phyloP scores from a whole-genome alignment of 1,284 basidiomycete species.

The Laetiporus sulphureus region DNA sequence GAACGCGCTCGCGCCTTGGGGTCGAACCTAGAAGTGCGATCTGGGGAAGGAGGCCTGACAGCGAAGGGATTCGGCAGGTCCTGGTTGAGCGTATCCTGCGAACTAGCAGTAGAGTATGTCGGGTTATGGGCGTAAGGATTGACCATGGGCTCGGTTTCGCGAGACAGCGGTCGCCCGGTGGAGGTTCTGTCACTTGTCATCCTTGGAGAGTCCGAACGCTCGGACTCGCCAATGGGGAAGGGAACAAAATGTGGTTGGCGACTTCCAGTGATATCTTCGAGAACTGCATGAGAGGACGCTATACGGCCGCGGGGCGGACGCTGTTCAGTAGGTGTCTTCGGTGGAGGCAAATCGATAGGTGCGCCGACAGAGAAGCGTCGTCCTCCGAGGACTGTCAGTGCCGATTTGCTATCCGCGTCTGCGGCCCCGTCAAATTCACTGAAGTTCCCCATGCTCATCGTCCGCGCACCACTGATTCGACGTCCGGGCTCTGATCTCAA shows the following conservation, averaged over 20 bases:
- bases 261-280: slow-evolving; percentile 36
- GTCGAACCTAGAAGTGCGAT: slow-evolving; percentile 64
- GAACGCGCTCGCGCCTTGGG: slow-evolving; percentile 61
- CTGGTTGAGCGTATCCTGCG: slow-evolving; percentile 32
- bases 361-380: slow-evolving; percentile 45
- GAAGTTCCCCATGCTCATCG: slow-evolving; percentile 58
- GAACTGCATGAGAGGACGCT: slow-evolving; percentile 43
- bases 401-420: slow-evolving; percentile 37
- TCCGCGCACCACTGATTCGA: slow-evolving; percentile 29
- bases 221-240: slow-evolving; percentile 49
- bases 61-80: slow-evolving; percentile 47
- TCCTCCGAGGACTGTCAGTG: slow-evolving; percentile 18
- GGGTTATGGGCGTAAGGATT: slow-evolving; percentile 31
- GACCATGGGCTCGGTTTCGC: slow-evolving; percentile 24
- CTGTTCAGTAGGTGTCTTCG: slow-evolving; percentile 10
- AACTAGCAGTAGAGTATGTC: slow-evolving; percentile 41
- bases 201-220: slow-evolving; percentile 48
- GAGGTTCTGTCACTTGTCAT: slow-evolving; percentile 27
- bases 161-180: slow-evolving; percentile 19
- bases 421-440: slow-evolving; percentile 45
- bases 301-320: slow-evolving; percentile 35
- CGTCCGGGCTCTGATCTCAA: slow-evolving; percentile 7
- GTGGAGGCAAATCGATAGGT: slow-evolving; percentile 42
- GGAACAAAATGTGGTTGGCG: slow-evolving; percentile 48
- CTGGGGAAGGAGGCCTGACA: slow-evolving; percentile 48